A percentile compares a stretch with the other conserved stretches of the same genome.
phyloP scores from a whole-genome alignment of 2,329 filamentous ascomycete genomes.

The Diaporthe sp. region DNA sequence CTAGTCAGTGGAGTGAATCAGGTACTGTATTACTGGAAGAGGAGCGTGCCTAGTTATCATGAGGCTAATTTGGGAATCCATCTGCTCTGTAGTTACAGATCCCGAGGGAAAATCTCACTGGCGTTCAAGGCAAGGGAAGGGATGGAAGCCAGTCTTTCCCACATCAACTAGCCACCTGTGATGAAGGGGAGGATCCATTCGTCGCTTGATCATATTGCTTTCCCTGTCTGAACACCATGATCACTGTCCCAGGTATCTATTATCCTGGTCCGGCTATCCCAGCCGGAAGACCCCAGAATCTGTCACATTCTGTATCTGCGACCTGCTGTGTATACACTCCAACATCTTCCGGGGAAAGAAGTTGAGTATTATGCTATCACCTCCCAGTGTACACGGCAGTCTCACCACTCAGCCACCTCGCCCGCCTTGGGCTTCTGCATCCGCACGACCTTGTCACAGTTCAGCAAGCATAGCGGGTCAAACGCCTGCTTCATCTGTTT shows the following conservation, averaged over 20 bases:
- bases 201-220: not conserved
- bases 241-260: not conserved
- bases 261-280: not conserved
- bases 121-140: not conserved
- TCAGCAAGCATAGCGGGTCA: conserved; percentile 79
- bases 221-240: not conserved
- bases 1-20: not conserved
- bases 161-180: not conserved
- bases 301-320: not conserved
- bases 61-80: not conserved
- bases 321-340: too few species aligned
- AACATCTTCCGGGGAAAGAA: too few species aligned
- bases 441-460: conserved; percentile 78
- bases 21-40: not conserved
- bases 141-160: not conserved
- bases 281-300: not conserved
- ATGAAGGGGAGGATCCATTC: not conserved
- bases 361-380: not conserved
- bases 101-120: not conserved
- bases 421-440: conserved; percentile 68
- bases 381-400: not conserved
- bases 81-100: not conserved
- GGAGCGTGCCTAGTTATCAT: not conserved
- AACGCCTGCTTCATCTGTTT: conserved; percentile 82
- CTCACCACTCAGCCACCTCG: conserved; percentile 62